phyloP scores from a whole-genome alignment of 495 filamentous ascomycete species.

The Neurospora sp. region DNA sequence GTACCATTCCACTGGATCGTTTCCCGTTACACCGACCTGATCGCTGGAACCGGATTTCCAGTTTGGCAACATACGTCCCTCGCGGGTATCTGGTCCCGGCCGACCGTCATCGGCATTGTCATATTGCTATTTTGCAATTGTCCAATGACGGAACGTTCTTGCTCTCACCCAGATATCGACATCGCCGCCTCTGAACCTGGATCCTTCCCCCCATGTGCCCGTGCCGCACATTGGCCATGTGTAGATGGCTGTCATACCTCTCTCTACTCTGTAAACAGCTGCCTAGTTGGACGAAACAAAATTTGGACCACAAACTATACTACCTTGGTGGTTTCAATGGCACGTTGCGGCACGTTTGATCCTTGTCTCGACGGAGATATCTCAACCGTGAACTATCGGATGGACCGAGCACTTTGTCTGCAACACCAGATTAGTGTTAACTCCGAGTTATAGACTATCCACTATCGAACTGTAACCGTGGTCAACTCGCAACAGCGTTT shows the following conservation, averaged over 20 bases:
- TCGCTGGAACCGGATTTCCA: neutral
- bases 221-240: neutral
- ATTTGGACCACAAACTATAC: neutral
- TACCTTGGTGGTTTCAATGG: neutral
- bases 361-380: neutral
- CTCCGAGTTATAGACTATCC: neutral
- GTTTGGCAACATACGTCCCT: neutral
- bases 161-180: neutral
- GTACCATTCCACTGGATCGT: neutral
- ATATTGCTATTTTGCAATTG: neutral
- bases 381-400: neutral
- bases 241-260: neutral
- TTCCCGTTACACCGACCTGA: neutral
- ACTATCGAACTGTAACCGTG: neutral
- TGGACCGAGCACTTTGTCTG: neutral
- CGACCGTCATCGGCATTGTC: neutral
- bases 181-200: neutral
- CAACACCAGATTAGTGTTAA: neutral
- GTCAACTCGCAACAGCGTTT: neutral
- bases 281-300: neutral
- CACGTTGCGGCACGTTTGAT: neutral
- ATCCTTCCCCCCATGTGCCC: neutral
- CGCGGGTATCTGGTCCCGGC: neutral
- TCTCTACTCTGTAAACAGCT: neutral
- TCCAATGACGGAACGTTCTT: neutral